Evolutionary conservation across 495 filamentous ascomycete species (phyloP), one percentile per base, ranked within the genome.

Genomic region (Talaromyces ruber): DNA sequence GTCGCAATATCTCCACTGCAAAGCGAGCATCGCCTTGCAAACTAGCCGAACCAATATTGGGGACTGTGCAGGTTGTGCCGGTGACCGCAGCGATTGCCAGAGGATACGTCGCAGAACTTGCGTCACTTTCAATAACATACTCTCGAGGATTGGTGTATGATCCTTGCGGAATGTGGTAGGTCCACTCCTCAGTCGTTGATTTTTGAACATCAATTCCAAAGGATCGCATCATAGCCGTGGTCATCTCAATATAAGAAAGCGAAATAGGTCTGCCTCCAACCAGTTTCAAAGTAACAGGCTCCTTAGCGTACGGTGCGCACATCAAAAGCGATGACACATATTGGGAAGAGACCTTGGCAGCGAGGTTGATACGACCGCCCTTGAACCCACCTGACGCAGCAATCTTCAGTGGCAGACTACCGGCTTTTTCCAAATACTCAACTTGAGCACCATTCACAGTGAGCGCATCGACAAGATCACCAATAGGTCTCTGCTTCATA

Each of bases 171-270:
- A 99, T 96, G 69, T 95, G 88, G 74, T 99, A 99, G 21, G 92
- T 96, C 74, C 97, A 86, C 57, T 88, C 84, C 64, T 96, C 89
- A 4, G 81, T 86, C 21, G 80, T 75, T 3, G 89, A 91, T 71
- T 82, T 84, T 59, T 83, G 75, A 34, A 97, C 93, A 34, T 87
- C 71, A 58, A 98, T 86, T 43, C 94, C 94, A 68, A 99, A 99
- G 5, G 86, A 83, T 32, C 86, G 82, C 94, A 99, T 99, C 93
- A 99, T 98, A 21, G 91, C 84, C 14, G 91, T 93, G 16, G 94
- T 99, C 93, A 99, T 97, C 67, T 98, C 92, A 70, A 98, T 98
- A 69, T 99, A 99, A 16, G 88, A 88, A 71, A 97, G 92, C 1
- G 93, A 97, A 64, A 98, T 97, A 3, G 93, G 93, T 76, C 95